Evolutionary conservation across 768 basidiomycete species (phyloP).

Genomic region (Russula sp.): DNA sequence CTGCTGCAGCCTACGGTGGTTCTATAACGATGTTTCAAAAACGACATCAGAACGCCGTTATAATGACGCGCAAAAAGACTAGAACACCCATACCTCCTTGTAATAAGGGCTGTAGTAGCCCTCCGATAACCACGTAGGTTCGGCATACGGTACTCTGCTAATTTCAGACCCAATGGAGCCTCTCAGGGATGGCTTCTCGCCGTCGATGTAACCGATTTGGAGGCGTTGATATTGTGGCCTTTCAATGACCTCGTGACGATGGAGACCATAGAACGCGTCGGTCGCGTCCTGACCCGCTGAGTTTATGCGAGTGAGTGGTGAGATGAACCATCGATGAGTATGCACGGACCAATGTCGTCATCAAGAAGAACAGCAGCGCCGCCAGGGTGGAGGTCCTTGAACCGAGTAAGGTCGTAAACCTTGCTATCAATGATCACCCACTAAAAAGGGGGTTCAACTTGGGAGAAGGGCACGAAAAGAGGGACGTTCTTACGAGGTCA

Average conservation of each 20-base stretch:
- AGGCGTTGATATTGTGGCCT: slow-evolving; percentile 69
- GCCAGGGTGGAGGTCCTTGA: slow-evolving; percentile 78
- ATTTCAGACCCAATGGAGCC: slow-evolving; percentile 47
- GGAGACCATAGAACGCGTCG: slow-evolving; percentile 81
- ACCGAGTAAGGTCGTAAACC: slow-evolving; percentile 77
- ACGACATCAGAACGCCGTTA: background rate
- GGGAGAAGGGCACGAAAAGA: background rate
- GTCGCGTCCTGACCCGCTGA: slow-evolving; percentile 83
- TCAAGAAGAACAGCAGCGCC: slow-evolving; percentile 74
- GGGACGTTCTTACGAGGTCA: slow-evolving; percentile 53
- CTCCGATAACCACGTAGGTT: slow-evolving; percentile 71
- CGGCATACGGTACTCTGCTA: slow-evolving; percentile 78
- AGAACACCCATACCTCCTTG: slow-evolving; percentile 44
- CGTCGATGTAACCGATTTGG: slow-evolving; percentile 65
- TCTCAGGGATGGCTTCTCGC: slow-evolving; percentile 48
- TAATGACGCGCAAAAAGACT: background rate
- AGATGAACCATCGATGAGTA: background rate
- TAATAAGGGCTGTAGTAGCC: slow-evolving; percentile 76
- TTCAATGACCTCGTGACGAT: slow-evolving; percentile 75
- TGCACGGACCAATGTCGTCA: slow-evolving; percentile 54
- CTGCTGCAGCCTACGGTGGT: slow-evolving; percentile 52
- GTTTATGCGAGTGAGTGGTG: background rate
- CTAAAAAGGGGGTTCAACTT: slow-evolving; percentile 28
- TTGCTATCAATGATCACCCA: slow-evolving; percentile 83
- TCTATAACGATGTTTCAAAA: slow-evolving; percentile 32